Evolutionary conservation across 179 eudicot genomes (phyloP), one percentile per base, ranked within the genome.

Genomic region (Dionaea muscipula): DNA sequence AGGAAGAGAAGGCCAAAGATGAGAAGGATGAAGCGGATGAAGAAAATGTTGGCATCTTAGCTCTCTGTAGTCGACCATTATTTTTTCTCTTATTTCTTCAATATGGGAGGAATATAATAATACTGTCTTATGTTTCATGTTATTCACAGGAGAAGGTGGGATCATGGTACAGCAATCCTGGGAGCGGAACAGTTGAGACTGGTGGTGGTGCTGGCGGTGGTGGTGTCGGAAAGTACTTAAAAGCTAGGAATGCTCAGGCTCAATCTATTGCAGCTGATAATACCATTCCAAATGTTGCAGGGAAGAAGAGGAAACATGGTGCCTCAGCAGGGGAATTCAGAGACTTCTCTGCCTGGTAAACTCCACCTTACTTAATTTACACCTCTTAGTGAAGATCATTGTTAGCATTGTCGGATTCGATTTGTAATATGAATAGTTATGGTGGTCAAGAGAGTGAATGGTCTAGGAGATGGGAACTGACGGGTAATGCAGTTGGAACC

Each of bases 111-210:
- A 16, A 13, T 21, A 14, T 1, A 3, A 22, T 15, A 40, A 9
- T 18, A 23, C 26, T 6, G 26, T 24, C 1, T 54, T 55, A 0
- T 27, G 20, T 28, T 16, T 16, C 4, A 4, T n/a, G 14, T 22
- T 6, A 36, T 24, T 51, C 62, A 56, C 85, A 87, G 96, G 98
- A 84, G 37, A 82, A 84, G 71, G 70, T 91, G 56, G 98, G 98
- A 26, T 91, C 98, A 53, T 91, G 98, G 96, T 91, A 69, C 66
- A 91, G 96, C 75, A 87, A 81, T 59, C 98, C 98, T 4, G 87
- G 78, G 23, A 80, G 75, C 7, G 84, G 88, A 51, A 52, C 68
- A 37, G 55, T 56, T 17, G 90, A 73, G 14, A 57, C 59, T 35
- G 75, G 70, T 56, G 54, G 66, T 49, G 76, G 11, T 7, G 81